Conservation (phyloP, 768 basidiomycete genomes). For the Fomitopsis pulvina region DNA sequence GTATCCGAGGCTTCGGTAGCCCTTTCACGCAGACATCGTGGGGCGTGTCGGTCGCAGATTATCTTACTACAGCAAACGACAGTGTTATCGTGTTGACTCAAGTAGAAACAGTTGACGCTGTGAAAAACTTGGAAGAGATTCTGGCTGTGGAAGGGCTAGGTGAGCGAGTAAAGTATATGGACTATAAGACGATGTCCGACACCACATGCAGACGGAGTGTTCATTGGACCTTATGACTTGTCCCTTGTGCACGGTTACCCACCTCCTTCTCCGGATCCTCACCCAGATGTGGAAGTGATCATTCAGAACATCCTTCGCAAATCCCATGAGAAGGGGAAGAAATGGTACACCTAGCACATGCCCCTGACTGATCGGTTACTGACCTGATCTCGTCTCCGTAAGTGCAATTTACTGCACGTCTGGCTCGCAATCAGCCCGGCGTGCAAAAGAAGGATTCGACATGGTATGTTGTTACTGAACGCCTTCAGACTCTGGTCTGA, state of each 20-base stretch:
- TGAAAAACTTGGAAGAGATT: slow-evolving; percentile 36
- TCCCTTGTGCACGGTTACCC: slow-evolving; percentile 57
- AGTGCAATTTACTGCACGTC: slow-evolving; percentile 45
- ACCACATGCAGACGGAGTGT: slow-evolving; percentile 39
- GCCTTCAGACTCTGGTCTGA: not conserved
- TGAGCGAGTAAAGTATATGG: slow-evolving; percentile 13
- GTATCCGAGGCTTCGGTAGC: slow-evolving; percentile 59
- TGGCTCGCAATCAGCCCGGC: slow-evolving; percentile 36
- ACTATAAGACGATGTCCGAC: slow-evolving; percentile 3
- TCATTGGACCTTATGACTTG: slow-evolving; percentile 65
- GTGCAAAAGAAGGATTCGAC: slow-evolving; percentile 46
- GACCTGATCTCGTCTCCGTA: not conserved
- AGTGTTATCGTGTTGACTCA: slow-evolving; percentile 30
- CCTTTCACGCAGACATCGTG: slow-evolving; percentile 56
- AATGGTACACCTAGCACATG: slow-evolving; percentile 41
- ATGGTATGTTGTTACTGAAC: slow-evolving; percentile 23
- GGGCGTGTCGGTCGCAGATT: slow-evolving; percentile 46
- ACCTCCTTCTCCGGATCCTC: slow-evolving; percentile 55
- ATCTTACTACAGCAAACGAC: slow-evolving; percentile 42
- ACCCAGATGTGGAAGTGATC: slow-evolving; percentile 53
- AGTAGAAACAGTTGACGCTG: slow-evolving; percentile 35
- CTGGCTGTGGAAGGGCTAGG: slow-evolving; percentile 31
- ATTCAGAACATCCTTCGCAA: slow-evolving; percentile 47
- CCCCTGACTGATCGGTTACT: not conserved
- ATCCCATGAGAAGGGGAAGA: slow-evolving; percentile 51